phyloP scores from a whole-genome alignment of 2,329 filamentous ascomycete genomes.

The Aspergillus texensis region DNA sequence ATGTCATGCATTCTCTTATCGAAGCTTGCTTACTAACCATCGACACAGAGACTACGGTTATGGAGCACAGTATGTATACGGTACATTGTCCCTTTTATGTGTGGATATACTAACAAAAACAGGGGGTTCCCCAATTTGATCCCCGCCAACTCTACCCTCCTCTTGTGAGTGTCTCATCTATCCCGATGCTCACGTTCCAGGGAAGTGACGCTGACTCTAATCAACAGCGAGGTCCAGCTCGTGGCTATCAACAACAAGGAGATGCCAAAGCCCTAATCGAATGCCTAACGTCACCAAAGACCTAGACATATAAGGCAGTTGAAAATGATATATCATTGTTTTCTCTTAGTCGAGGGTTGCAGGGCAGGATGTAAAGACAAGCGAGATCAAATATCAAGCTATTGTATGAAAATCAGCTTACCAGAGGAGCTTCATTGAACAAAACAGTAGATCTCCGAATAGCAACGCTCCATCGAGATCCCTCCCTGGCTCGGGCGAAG shows the following conservation, averaged over 20 bases:
- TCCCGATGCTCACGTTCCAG: not conserved
- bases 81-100: not conserved
- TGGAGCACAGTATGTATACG: constrained; percentile 39
- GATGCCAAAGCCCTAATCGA: no score
- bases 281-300: no score
- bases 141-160: constrained; percentile 71
- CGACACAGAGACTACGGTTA: constrained; percentile 43
- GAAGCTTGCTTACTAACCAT: not conserved
- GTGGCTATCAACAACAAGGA: not conserved
- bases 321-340: no score
- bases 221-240: constrained; percentile 52
- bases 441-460: no score
- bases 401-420: no score
- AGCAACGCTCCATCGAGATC: no score
- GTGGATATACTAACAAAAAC: not conserved
- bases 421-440: no score
- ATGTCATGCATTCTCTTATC: not conserved
- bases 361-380: no score
- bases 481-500: no score
- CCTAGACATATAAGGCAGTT: no score
- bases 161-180: constrained; percentile 69
- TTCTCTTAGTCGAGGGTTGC: no score
- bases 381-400: no score
- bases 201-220: constrained; percentile 28
- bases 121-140: constrained; percentile 81